A percentile compares a stretch with the other conserved stretches of the same genome.
These are phyloP conservation scores for Periconia sp. DNA, from an alignment of 2,329 filamentous ascomycete species.

Conservation along the genomic window DNA sequence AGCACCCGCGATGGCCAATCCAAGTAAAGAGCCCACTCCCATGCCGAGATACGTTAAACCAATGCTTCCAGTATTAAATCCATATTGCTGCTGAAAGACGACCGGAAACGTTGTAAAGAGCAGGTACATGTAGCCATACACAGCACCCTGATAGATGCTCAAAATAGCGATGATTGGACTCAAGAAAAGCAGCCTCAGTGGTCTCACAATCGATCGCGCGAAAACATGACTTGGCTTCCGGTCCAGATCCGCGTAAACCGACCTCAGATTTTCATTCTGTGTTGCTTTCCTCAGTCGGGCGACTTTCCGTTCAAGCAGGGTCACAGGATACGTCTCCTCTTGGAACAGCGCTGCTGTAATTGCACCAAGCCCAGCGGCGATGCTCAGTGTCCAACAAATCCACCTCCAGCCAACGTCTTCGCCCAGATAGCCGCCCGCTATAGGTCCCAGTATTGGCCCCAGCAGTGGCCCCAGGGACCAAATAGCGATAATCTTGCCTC, in stretches of 20 bases:
- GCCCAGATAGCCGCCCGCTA: constrained; percentile 21
- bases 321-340: constrained; percentile 29
- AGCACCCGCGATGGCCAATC: constrained; percentile 36
- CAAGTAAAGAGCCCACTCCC: constrained; percentile 40
- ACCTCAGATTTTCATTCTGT: constrained; percentile 37
- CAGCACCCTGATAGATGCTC: constrained; percentile 48
- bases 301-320: constrained; percentile 44
- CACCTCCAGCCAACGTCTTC: constrained; percentile 23
- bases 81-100: constrained; percentile 27
- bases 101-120: constrained; percentile 32
- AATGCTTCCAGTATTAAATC: constrained; percentile 19
- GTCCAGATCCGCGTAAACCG: constrained; percentile 37
- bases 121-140: constrained; percentile 47
- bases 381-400: constrained; percentile 44
- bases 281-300: constrained; percentile 29
- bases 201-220: constrained; percentile 52
- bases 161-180: constrained; percentile 58
- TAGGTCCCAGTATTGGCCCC: constrained; percentile 25
- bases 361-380: constrained; percentile 38
- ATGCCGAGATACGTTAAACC: constrained; percentile 32
- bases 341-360: constrained; percentile 36
- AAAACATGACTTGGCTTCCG: constrained; percentile 45
- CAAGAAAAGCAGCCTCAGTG: constrained; percentile 60
- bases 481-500: constrained; percentile 31
- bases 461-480: constrained; percentile 16